Evolutionary conservation across 192 early-diverging fungal species (phyloP), one percentile per base, ranked within the genome.

Genomic region (Backusella macrospora): DNA sequence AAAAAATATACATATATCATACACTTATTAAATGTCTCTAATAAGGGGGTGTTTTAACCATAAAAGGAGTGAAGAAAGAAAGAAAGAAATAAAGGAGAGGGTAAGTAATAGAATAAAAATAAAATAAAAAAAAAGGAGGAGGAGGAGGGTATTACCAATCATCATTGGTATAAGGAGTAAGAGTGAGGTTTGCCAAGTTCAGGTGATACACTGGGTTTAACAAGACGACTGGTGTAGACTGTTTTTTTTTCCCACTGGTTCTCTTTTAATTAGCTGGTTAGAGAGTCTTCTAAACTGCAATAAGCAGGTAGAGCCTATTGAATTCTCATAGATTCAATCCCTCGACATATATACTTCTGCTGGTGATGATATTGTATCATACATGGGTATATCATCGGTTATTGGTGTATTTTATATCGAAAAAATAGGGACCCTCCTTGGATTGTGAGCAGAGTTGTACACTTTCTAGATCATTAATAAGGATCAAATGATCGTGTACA

Each of bases 181-280:
- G 12, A 48, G 74, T 42, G 39, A 13, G 77, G 68, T 12, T 78
- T 73, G 38, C 73, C 72, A 42, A 74, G 37, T 12, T 78, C 73
- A 16, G 62, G 34, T 6, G 63, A 46, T 6, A 64, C 34, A n/a
- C 46, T 63, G 34, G 63, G 39, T 29, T 69, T 67, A n/a, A 47
- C 45, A 15, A 70, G 38, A 29, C 74, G 66, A 29, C 66, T 76
- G 0, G 59, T 59, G 21, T 69, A 71, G 21, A 76, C 26, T 18
- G 43, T 70, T 1, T 59, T 46, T 39, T 76, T 59, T 46, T 39
- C 70, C 74, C 0, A 63, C 55, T 8, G 59, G 47, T 63, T 76
- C 74, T 34, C 43, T 70, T 16, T 18, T 23, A 4, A 69, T 42
- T 16, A 70, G 38, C 68, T 76, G 74, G 21, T 38, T 37, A 29